Evolutionary conservation across 495 filamentous ascomycete species (phyloP).

Genomic region (Wilcoxina mikolae): DNA sequence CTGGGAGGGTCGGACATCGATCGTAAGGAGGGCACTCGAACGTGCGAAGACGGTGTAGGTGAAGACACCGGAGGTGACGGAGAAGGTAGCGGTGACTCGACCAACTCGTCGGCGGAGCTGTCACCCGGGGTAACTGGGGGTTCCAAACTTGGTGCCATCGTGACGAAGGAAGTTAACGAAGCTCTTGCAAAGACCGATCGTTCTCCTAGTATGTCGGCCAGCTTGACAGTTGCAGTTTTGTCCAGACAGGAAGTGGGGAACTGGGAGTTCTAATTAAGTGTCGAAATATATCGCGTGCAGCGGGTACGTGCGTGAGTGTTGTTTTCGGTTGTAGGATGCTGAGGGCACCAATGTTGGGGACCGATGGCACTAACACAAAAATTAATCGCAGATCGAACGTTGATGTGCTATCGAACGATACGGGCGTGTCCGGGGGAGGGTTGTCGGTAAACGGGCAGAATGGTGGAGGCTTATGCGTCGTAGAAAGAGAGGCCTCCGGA

Average conservation of each 20-base stretch:
- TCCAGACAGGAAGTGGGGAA: not conserved
- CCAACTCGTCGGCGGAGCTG: not conserved
- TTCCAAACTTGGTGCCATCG: not conserved
- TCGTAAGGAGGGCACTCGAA: slow-evolving; percentile 39
- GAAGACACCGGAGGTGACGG: not conserved
- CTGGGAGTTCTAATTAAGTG: not conserved
- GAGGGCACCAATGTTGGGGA: too few relatives aligned
- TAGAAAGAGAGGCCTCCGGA: too few relatives aligned
- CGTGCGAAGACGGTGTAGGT: not conserved
- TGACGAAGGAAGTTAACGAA: not conserved
- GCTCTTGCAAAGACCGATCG: not conserved
- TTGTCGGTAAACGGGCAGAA: not conserved
- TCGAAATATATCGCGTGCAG: too few relatives aligned
- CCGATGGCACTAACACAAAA: not conserved
- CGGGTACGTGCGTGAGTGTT: too few relatives aligned
- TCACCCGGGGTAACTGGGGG: not conserved
- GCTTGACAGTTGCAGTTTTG: not conserved
- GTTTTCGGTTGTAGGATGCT: not conserved
- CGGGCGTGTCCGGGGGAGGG: not conserved
- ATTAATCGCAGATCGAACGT: not conserved
- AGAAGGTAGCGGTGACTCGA: not conserved
- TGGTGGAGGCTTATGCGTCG: not conserved
- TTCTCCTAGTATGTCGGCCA: not conserved
- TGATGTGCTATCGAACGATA: not conserved
- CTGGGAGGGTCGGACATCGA: slow-evolving; percentile 42